Conservation (phyloP, 83 land plant species). For the Diphasiastrum complanatum region DNA sequence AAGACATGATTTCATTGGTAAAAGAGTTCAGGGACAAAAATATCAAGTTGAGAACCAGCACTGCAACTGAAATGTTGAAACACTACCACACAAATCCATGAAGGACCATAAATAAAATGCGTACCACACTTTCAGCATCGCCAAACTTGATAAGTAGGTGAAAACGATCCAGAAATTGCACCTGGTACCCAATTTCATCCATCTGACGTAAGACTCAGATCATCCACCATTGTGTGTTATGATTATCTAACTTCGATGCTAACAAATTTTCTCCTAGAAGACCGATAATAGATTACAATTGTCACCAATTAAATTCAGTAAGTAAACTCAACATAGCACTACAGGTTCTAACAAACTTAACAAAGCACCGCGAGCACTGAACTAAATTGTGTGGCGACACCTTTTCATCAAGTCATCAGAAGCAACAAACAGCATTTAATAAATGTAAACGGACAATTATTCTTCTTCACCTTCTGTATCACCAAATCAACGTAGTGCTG, state of each 20-base stretch:
- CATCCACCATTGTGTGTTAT: too few species aligned
- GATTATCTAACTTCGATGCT: too few species aligned
- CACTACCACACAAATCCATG: too few species aligned
- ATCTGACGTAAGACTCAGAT: background rate
- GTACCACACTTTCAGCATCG: slow-evolving; percentile 89
- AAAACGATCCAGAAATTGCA: slow-evolving; percentile 86
- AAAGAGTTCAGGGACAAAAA: too few species aligned
- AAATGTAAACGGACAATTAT: background rate
- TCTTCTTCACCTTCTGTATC: slow-evolving; percentile 74
- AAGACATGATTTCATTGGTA: too few species aligned
- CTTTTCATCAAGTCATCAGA: background rate
- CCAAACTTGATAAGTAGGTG: slow-evolving; percentile 95
- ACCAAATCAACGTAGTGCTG: slow-evolving; percentile 88
- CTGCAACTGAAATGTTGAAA: too few species aligned
- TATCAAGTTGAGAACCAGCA: too few species aligned
- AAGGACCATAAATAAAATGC: too few species aligned
- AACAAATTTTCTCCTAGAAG: too few species aligned
- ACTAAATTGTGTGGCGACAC: background rate
- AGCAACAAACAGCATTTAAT: background rate
- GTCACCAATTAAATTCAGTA: background rate
- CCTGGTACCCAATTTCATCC: too few species aligned
- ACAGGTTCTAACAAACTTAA: background rate
- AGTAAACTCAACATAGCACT: too few species aligned
- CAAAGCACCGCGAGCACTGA: background rate
- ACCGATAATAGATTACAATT: too few species aligned